Base-by-base conservation (phyloP, 2,329 filamentous ascomycete genomes). In the Bipolaris cookei region DNA sequence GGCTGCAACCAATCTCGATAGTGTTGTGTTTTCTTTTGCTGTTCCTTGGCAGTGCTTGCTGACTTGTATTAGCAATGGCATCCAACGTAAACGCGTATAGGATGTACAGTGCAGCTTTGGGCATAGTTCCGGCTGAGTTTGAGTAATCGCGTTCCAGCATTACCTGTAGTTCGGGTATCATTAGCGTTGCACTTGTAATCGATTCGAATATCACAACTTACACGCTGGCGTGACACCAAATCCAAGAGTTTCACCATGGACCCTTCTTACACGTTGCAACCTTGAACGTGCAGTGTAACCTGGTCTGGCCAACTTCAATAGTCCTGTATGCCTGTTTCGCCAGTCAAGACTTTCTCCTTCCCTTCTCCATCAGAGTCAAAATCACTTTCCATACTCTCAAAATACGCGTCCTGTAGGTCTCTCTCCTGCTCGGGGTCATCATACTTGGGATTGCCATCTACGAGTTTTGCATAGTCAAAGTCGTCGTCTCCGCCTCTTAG, bases 381-480 rank as follows among this genome's bases (percentile, higher is more conserved):
- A 45, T 82, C 82, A 0, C 90, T 88, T 65, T 90, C 88, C 79
- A 96, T 89, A 5, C 87, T 86, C 20, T 92, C 90, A 70, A 96
- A 93, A 80, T 90, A 96, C 18, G 82, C 83, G 35, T 96, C 91
- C 74, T 94, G 83, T 13, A 80, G 80, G 50, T 89, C 87, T n/a
- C 81, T 77, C 61, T 83, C 82, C 63, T 84, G 82, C 79, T 85
- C 80, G 70, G 82, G 72, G 75, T 88, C 86, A 72, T 96, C 91
- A 54, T 87, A 88, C 18, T 88, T 87, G 28, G 92, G 88, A 68
- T 90, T 87, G 34, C 80, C 79, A 70, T 97, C 92, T 4, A 96
- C 88, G 3, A 52, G 2, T 2, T 63, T 67, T 1, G 68, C 74
- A 71, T 96, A 97, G 59, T 94, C 88, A 67, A 96, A 94, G 45